Evolutionary conservation across 2,329 filamentous ascomycete species (phyloP).

Genomic region (Epichloe bromicola): DNA sequence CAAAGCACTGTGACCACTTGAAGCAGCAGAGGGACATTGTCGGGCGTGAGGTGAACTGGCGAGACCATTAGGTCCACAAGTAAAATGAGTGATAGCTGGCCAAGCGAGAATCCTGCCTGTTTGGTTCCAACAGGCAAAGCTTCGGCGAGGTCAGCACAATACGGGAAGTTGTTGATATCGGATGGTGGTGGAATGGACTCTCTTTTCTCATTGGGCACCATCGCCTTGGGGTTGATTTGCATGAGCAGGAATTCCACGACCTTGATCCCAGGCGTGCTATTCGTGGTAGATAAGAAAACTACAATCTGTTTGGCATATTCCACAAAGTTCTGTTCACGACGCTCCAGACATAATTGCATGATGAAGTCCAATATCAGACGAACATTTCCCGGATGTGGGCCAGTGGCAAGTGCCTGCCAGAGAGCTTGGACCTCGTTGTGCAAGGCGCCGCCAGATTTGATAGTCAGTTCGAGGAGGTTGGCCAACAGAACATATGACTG

Average conservation of each 20-base stretch:
- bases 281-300: conserved; percentile 80
- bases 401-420: conserved; percentile 92
- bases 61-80: conserved; percentile 94
- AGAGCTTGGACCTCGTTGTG: conserved; percentile 96
- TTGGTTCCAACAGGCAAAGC: conserved; percentile 81
- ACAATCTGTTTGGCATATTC: conserved; percentile 97
- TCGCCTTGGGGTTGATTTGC: conserved; percentile 88
- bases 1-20: conserved; percentile 89
- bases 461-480: conserved; percentile 92
- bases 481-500: conserved; percentile 90
- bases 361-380: conserved; percentile 92
- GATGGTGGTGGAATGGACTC: conserved; percentile 55
- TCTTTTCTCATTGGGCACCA: conserved; percentile 82
- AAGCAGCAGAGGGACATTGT: conserved; percentile 73
- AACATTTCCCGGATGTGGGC: conserved; percentile 86
- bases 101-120: conserved; percentile 79
- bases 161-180: conserved; percentile 65
- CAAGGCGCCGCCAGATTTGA: conserved; percentile 73
- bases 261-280: conserved; percentile 62
- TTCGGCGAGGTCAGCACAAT: conserved; percentile 73
- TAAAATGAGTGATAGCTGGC: conserved; percentile 83
- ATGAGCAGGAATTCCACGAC: conserved; percentile 88
- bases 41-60: conserved; percentile 64
- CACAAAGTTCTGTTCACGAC: conserved; percentile 94
- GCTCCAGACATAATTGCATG: conserved; percentile 83